A percentile compares a stretch with the other conserved stretches of the same genome.
Evolutionary conservation across 2,329 filamentous ascomycete species (phyloP).

Genomic region (Drechslerella dactyloides): DNA sequence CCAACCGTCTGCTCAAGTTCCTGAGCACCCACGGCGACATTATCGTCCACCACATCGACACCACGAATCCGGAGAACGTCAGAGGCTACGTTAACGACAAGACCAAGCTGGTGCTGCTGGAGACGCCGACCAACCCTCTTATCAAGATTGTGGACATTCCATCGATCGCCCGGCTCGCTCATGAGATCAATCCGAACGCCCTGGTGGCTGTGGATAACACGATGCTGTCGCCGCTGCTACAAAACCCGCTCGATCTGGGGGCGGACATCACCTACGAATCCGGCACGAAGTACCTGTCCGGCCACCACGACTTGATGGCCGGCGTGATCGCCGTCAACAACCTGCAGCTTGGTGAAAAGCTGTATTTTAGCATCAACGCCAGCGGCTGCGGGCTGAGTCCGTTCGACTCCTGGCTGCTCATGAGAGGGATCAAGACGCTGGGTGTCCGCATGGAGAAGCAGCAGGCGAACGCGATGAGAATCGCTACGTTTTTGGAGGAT

Average conservation of each 20-base stretch:
- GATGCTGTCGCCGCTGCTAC: conserved; percentile 94
- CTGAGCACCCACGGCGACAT: conserved; percentile 88
- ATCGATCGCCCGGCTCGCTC: conserved; percentile 75
- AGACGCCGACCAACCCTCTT: conserved; percentile 95
- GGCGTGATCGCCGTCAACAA: conserved; percentile 94
- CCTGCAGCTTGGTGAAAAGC: conserved; percentile 77
- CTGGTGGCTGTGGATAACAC: conserved; percentile 97
- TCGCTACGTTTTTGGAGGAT: conserved; percentile 88
- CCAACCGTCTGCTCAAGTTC: conserved; percentile 90
- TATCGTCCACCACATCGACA: conserved; percentile 94
- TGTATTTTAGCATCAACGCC: conserved; percentile 97
- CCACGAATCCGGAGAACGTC: conserved; percentile 77
- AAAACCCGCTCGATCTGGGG: conserved; percentile 90
- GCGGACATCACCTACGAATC: conserved; percentile 97
- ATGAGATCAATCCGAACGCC: conserved; percentile 77
- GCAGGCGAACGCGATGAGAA: conserved; percentile 86
- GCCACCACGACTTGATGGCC: conserved; percentile 98
- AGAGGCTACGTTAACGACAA: conserved; percentile 73
- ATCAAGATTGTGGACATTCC: conserved; percentile 97
- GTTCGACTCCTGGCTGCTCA: conserved; percentile 93
- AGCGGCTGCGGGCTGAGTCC: conserved; percentile 93
- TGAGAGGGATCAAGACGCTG: conserved; percentile 94
- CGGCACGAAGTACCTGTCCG: conserved; percentile 95
- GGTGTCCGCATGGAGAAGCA: conserved; percentile 99
- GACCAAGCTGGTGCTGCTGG: conserved; percentile 93